Base-by-base conservation (phyloP, 202 grass and related monocot species). In the Elaeis oleifera region DNA sequence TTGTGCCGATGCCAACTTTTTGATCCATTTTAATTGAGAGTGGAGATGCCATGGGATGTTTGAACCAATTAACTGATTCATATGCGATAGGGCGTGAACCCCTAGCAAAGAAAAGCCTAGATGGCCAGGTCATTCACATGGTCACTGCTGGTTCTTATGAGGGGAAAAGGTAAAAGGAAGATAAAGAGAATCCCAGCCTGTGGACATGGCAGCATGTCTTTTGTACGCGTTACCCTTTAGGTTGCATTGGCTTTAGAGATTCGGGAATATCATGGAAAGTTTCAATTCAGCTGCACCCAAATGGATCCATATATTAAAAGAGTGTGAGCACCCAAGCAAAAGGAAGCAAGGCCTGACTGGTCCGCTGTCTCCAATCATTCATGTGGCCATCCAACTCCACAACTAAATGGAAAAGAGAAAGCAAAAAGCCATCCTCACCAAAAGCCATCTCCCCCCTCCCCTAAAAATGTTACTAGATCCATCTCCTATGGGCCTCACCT, bases 201-300 rank as follows among this genome's bases (percentile, higher is more conserved):
- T 56, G 14, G 19, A 56, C 22, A 23, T 56, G 7, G 19, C n/a
- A 23, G 19, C 19, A 56, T 56, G 19, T 56, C 54, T 56, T 56
- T 56, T 56, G 54, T 56, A 56, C 18, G 22, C 54, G 22, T 14
- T 23, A 56, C 54, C 3, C 54, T 56, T 56, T 56, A 21, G 22
- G 54, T 56, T 23, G 16, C 54, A 21, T 14, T 56, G 19, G 22
- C 54, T 56, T 56, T 56, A 23, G 54, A 56, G 54, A 56, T 56
- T 56, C 18, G 54, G 54, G 54, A 18, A 56, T 19, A 56, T 56
- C 9, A 56, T 23, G 22, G n/a, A 56, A 56, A 56, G 54, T 14
- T 56, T 21, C 54, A 56, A 56, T 23, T 56, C 54, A 56, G 18
- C 54, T 56, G 19, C 54, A 56, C 54, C 54, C 54, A 56, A 56